Base-by-base conservation (phyloP, 768 basidiomycete species). In the Neoboletus subvelutipes region DNA sequence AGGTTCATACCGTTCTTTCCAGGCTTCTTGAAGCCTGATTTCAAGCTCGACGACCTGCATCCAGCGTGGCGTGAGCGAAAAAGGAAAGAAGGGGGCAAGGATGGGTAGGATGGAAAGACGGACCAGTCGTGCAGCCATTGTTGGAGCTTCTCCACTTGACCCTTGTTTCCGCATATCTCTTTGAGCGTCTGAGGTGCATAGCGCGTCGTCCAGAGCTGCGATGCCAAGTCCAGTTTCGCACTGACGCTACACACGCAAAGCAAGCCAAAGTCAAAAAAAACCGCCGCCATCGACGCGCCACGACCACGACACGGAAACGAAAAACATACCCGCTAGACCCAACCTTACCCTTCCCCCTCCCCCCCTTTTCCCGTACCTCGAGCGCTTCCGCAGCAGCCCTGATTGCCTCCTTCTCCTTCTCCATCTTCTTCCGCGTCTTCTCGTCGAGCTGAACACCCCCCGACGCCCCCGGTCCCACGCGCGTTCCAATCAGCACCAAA, bases 161-260 rank as follows among this genome's bases (percentile, higher is more conserved):
- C 81, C 73, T 98, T 98, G 76, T 98, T 99, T 9, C 97, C 97
- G 59, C 95, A 98, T 18, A 99, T 83, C 55, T 99, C 94, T 64
- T 91, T 94, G 54, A 94, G 61, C 3, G 79, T 81, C 60, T 87
- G 84, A 1, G 97, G 97, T 0, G 97, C 96, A 69, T 99, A 99
- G 11, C 94, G 86, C 33, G 87, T 88, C 39, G 97, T 98, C 97
- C 97, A 98, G 1, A 98, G 78, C 69, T 96, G 93, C 3, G 80
- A 78, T 1, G 76, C 77, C 3, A 78, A 73, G 61, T 85, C 80
- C 2, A 73, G 51, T 31, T 77, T 77, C 45, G 67, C 57, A 24
- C 72, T 71, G 62, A 0, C 64, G 20, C 62, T 61, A n/a, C 48
- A 12, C 5, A 31, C 45, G 49, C 29, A 29, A 29, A 29, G 29